Base-by-base conservation (phyloP, 169 alveolate species). In the Eimeria necatrix region DNA sequence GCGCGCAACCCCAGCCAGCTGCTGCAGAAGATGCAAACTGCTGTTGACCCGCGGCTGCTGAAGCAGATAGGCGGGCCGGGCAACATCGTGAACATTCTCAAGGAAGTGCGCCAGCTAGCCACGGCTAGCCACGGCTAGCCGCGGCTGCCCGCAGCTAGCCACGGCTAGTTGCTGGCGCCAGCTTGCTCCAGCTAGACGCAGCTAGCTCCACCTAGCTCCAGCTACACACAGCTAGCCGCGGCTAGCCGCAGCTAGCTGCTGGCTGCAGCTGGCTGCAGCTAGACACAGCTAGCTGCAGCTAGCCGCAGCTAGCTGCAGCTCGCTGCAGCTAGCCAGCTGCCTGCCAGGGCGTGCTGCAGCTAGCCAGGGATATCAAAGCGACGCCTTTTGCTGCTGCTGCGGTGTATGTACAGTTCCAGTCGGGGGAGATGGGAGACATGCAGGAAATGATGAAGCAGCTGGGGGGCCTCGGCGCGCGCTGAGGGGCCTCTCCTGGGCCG, bases 41-140 rank as follows among this genome's bases (percentile, higher is more conserved):
- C 99, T 85, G 97, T 99, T 80, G 99, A 99, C 92, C 99, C 99
- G 9, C 97, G 98, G 92, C 97, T 99, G 96, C 96, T 99, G 73
- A 96, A 97, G 90, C 99, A 98, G 93, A 98, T 99, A 98, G 99
- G 99, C 53, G 99, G 99, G 16, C 97, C 99, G 52, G 98, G 98
- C 49, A 98, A 98, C 93, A 85, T 99, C 96, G 97, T 99, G 97
- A 98, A 98, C 64, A 97, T 99, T 97, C 97, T 99, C 98, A 98
- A 98, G 95, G 99, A 99, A 61, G 96, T 95, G 52, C n/a, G 32
- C 5, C 48, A 32, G 41, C 41, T 32, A 32, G 41, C 41, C 2
- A 2, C 41, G 2, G 41, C 41, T 32, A 32, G 41, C 41, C 2
- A 2, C 41, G 2, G 41, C 41, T 32, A 32, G 41, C 41, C 41